phyloP scores from a whole-genome alignment of 2,329 filamentous ascomycete genomes.

The Lachnellula arida region DNA sequence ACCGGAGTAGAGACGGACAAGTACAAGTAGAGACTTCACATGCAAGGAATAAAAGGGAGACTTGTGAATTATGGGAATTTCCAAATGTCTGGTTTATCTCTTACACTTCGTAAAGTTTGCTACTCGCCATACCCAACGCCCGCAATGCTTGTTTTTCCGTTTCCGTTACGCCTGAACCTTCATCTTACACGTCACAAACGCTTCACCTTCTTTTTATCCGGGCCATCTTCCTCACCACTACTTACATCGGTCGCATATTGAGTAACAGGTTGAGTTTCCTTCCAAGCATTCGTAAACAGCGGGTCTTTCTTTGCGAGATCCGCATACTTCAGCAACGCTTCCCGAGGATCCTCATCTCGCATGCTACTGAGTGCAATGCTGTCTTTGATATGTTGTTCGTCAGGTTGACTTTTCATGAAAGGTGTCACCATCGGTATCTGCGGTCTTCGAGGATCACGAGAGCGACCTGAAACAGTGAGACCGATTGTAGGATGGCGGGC shows the following conservation, averaged over 20 bases:
- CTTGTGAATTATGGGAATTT: background rate
- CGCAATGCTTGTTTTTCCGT: background rate
- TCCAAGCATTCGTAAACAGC: constrained; percentile 91
- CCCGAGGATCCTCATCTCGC: constrained; percentile 92
- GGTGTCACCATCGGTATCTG: constrained; percentile 80
- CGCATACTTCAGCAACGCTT: constrained; percentile 91
- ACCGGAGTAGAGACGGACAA: too few species aligned
- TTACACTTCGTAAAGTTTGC: background rate
- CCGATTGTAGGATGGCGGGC: constrained; percentile 65
- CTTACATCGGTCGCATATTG: constrained; percentile 79
- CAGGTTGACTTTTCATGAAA: constrained; percentile 84
- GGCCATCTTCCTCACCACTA: constrained; percentile 65
- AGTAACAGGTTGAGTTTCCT: constrained; percentile 83
- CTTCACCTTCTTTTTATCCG: constrained; percentile 61
- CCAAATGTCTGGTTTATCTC: background rate
- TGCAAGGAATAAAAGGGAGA: background rate
- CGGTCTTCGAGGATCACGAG: constrained; percentile 77
- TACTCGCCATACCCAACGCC: background rate
- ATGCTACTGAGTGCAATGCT: constrained; percentile 87
- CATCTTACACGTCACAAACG: constrained; percentile 18
- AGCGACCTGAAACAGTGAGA: constrained; percentile 71
- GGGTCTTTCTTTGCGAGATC: constrained; percentile 90
- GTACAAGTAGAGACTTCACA: too few species aligned
- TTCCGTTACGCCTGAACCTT: background rate
- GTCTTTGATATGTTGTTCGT: constrained; percentile 82